Evolutionary conservation across 2,329 filamentous ascomycete species (phyloP).

Genomic region (Alternaria angustiovoidea): DNA sequence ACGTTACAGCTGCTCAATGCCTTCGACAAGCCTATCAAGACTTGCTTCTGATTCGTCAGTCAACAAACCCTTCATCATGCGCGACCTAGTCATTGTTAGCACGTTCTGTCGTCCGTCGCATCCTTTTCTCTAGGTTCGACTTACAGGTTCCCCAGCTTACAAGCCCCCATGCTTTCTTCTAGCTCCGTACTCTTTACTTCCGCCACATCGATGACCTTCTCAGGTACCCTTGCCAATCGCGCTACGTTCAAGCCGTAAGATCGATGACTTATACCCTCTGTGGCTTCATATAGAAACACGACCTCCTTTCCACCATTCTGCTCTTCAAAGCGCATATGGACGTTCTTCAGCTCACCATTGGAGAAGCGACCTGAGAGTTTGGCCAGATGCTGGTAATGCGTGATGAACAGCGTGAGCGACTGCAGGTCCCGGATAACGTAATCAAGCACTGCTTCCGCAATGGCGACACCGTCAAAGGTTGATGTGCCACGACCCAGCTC

Average conservation of each 20-base stretch:
- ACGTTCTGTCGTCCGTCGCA: constrained; percentile 21
- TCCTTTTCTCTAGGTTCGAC: constrained; percentile 13
- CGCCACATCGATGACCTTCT: constrained; percentile 78
- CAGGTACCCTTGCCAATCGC: constrained; percentile 80
- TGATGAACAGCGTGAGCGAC: constrained; percentile 93
- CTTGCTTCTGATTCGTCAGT: constrained; percentile 34
- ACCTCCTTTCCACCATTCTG: constrained; percentile 71
- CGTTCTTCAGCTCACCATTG: constrained; percentile 75
- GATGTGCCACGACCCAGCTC: constrained; percentile 93
- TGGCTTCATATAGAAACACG: constrained; percentile 93
- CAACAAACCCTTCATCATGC: constrained; percentile 34
- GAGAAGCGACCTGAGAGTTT: constrained; percentile 75
- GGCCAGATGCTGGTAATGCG: constrained; percentile 91
- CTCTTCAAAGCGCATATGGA: constrained; percentile 86
- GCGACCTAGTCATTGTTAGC: constrained; percentile 30
- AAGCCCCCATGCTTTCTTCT: constrained; percentile 67
- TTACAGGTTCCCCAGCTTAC: constrained; percentile 46
- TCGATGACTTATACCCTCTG: constrained; percentile 88
- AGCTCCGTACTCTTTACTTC: constrained; percentile 80
- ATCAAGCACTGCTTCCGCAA: constrained; percentile 89
- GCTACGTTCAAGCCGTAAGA: constrained; percentile 96
- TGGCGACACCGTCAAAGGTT: constrained; percentile 95
- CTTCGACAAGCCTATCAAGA: constrained; percentile 21
- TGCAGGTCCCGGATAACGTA: constrained; percentile 78
- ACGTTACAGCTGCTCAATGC: constrained; percentile 22